Conservation (phyloP, 1,284 basidiomycete species). For the Leccinum fuscescens region DNA sequence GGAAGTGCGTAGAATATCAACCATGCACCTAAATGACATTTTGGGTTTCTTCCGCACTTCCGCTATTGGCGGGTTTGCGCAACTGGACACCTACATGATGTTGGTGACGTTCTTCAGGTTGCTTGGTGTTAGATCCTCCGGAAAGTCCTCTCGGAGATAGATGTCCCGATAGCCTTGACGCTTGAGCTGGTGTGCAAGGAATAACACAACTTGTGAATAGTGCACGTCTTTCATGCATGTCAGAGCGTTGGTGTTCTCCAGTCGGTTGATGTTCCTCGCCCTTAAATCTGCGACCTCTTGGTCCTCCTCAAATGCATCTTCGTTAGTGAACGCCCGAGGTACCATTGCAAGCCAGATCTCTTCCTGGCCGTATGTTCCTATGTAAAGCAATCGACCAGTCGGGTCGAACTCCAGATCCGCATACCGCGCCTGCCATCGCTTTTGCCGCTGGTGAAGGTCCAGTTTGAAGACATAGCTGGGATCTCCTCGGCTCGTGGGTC, state of each 20-base stretch:
- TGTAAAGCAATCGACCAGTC: constrained; percentile 1
- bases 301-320: neutral
- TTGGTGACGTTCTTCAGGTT: neutral
- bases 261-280: neutral
- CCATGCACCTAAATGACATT: too few relatives aligned
- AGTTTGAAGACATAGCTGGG: constrained; percentile 5
- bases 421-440: constrained; percentile 1
- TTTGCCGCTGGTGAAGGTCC: neutral
- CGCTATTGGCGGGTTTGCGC: neutral
- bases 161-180: neutral
- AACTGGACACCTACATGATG: neutral
- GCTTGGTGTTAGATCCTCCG: neutral
- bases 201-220: neutral
- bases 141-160: neutral
- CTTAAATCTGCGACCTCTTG: neutral
- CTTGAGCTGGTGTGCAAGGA: neutral
- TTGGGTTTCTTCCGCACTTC: neutral
- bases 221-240: neutral
- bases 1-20: neutral
- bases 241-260: neutral
- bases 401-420: constrained; percentile 3
- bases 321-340: neutral
- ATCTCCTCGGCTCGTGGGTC: neutral
- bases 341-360: constrained; percentile 8
- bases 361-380: constrained; percentile 1